These are phyloP conservation scores for Neurospora pannonica DNA, from an alignment of 495 filamentous ascomycete genomes.

Conservation along the genomic window DNA sequence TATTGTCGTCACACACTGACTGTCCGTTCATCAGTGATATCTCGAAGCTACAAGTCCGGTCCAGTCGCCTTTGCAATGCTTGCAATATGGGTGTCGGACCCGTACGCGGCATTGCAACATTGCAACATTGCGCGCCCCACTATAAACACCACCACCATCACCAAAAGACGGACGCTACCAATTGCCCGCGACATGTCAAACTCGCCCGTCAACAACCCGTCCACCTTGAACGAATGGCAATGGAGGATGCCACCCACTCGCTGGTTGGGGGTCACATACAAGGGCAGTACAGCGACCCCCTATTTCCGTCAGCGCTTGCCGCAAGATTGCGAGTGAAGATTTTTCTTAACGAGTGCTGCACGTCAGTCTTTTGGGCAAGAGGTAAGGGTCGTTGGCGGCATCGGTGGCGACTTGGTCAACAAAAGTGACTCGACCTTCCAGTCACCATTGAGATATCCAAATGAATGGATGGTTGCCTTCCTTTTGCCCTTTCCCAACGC, in stretches of 20 bases:
- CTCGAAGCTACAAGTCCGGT: neutral
- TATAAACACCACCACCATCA: neutral
- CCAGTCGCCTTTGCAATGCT: neutral
- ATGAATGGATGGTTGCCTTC: neutral
- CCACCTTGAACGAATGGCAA: neutral
- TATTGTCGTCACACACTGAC: neutral
- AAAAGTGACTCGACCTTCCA: neutral
- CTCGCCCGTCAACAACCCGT: neutral
- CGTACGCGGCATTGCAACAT: neutral
- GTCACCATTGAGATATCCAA: neutral
- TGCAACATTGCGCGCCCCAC: neutral
- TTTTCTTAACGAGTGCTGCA: neutral
- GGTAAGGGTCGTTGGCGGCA: neutral
- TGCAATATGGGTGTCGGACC: neutral
- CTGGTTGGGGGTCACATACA: neutral
- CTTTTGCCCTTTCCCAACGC: neutral
- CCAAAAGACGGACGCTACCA: neutral
- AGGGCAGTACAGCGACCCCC: neutral
- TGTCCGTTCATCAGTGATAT: neutral
- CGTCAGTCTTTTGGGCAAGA: neutral
- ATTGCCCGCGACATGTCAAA: neutral
- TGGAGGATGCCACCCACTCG: neutral
- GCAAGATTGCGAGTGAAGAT: neutral
- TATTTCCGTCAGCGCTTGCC: neutral
- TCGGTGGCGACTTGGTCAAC: neutral